Base-by-base conservation (phyloP, 2,329 filamentous ascomycete genomes). In the Ascosphaera pollenicola region DNA sequence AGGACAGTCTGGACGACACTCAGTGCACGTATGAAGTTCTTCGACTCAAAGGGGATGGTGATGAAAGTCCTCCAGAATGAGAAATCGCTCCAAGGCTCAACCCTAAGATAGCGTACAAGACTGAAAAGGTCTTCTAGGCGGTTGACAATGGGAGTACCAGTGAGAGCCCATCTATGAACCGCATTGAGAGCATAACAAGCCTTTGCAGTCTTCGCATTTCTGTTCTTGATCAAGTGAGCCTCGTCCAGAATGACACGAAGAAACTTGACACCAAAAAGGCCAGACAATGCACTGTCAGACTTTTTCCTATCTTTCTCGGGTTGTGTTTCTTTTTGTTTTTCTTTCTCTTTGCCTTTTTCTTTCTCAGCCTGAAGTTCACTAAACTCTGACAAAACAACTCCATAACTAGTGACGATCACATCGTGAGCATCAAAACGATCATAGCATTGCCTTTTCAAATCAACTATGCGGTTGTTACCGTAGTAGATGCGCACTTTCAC, bases 41-140 rank as follows among this genome's bases (percentile, higher is more conserved):
- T 89, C 0, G 83, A 87, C 55, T 98, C 89, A 46, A 98, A 98
- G 0, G 89, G 89, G 1, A 92, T 77, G 0, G 89, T 98, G 51
- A 98, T 95, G 54, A 98, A 98, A 0, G 89, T 95, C 54, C 85
- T 85, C 89, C 89, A 98, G 60, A 93, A 98, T 0, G 85, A 93
- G 56, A 98, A 98, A 55, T 95, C 95, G 51, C 79, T 89, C 89
- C 89, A 95, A 0, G 89, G 89, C 54, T 95, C 87, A 3, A 98
- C 89, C 41, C 82, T 76, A 8, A 98, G 63, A 58, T 95, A 98
- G 2, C 82, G 75, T 10, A 95, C 82, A 30, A 98, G 61, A 51
- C 82, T 92, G 60, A 94, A 95, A 11, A 98, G 62, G 56, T 95
- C 89, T 54, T 95, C 87, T 1, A 98, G 66, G 35, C 83, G 77